A percentile compares a stretch with the other conserved stretches of the same genome.
Conservation (phyloP, 2,329 filamentous ascomycete species). For the Zymoseptoria brevis region DNA sequence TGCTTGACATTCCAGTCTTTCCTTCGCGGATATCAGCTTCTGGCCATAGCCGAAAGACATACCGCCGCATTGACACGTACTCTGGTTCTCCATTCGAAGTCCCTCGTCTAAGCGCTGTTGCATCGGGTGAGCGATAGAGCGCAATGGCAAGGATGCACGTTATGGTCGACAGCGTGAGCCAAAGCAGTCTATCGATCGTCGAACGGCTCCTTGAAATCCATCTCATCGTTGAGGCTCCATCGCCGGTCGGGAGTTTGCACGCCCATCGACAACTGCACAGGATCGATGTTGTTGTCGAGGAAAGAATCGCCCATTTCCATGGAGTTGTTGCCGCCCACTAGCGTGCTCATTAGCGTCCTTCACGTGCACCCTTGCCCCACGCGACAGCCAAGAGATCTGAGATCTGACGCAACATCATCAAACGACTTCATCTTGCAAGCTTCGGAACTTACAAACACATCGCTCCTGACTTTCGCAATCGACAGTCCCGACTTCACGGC, state of each 20-base stretch:
- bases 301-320: neutral
- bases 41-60: no score
- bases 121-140: neutral
- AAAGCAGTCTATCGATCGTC: neutral
- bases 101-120: neutral
- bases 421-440: neutral
- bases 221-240: neutral
- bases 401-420: neutral
- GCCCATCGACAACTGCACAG: no score
- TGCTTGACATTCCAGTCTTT: constrained; percentile 28
- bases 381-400: neutral
- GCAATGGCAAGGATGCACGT: neutral
- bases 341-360: no score
- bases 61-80: no score
- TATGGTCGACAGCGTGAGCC: neutral
- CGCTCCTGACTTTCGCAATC: neutral
- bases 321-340: neutral
- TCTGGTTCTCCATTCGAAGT: no score
- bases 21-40: neutral
- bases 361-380: neutral
- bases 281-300: no score
- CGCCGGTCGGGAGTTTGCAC: no score
- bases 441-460: neutral
- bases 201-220: neutral
- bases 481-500: neutral